These are phyloP conservation scores for Collybiopsis confluens DNA, from an alignment of 768 basidiomycete species.

Conservation along the genomic window DNA sequence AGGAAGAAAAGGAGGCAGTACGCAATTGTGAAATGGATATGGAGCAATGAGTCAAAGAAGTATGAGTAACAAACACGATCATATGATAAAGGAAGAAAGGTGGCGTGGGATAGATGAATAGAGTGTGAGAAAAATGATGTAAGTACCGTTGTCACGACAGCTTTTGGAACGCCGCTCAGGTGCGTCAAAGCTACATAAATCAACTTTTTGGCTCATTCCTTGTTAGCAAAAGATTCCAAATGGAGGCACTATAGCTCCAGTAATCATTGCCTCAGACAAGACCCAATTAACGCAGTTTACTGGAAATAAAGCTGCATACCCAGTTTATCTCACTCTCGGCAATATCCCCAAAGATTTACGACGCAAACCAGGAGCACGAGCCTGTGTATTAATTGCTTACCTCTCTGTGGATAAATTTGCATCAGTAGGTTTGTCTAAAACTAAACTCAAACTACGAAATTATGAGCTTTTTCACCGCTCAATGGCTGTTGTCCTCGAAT, in stretches of 20 bases:
- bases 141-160: too few species aligned
- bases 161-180: neutral
- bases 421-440: neutral
- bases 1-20: too few species aligned
- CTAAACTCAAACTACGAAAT: neutral
- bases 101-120: too few species aligned
- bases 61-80: too few species aligned
- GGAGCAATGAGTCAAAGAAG: too few species aligned
- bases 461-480: neutral
- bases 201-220: too few species aligned
- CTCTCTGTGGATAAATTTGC: neutral
- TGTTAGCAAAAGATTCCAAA: conserved; percentile 1
- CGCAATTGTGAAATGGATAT: too few species aligned
- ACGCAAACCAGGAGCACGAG: conserved; percentile 3
- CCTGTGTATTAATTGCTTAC: neutral
- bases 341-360: conserved; percentile 24
- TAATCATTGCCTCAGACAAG: conserved; percentile 31
- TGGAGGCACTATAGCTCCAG: conserved; percentile 17
- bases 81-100: too few species aligned
- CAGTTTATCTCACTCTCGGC: conserved; percentile 30
- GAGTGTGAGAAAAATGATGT: too few species aligned
- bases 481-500: neutral
- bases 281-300: conserved; percentile 23
- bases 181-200: neutral
- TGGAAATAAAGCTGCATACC: conserved; percentile 26